Evolutionary conservation across 495 filamentous ascomycete genomes (phyloP).

Genomic region (Elasticomyces elasticus): DNA sequence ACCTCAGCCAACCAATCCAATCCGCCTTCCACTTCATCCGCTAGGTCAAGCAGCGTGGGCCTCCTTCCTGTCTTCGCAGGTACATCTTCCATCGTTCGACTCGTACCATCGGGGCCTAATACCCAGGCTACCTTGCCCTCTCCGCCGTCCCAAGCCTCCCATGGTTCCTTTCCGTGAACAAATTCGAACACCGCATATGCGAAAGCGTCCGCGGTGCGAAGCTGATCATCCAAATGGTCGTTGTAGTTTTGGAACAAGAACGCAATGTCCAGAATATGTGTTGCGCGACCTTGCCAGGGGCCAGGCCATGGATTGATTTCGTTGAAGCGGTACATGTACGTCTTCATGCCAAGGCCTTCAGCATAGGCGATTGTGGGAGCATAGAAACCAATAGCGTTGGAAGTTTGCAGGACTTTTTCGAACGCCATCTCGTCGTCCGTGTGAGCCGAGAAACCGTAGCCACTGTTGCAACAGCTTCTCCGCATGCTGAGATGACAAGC

Average conservation of each 20-base stretch:
- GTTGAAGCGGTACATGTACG: constrained; percentile 42
- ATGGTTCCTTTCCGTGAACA: constrained; percentile 34
- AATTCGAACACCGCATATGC: constrained; percentile 40
- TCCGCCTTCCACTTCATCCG: constrained; percentile 16
- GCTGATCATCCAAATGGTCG: constrained; percentile 31
- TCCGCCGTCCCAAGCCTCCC: constrained; percentile 27
- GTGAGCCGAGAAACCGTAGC: constrained; percentile 27
- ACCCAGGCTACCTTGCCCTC: constrained; percentile 8
- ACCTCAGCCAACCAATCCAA: constrained; percentile 17
- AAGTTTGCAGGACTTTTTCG: constrained; percentile 30
- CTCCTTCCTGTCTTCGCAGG: constrained; percentile 14
- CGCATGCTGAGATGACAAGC: constrained; percentile 20
- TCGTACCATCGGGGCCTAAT: constrained; percentile 1
- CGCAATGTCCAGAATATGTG: constrained; percentile 40
- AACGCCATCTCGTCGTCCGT: constrained; percentile 31
- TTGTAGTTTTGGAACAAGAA: constrained; percentile 41
- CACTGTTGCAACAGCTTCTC: constrained; percentile 26
- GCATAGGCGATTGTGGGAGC: constrained; percentile 32
- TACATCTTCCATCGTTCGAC: constrained; percentile 8
- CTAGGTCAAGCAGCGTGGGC: constrained; percentile 15
- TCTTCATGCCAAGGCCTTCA: constrained; percentile 23
- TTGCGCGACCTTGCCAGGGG: constrained; percentile 33
- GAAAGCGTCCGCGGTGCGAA: constrained; percentile 28
- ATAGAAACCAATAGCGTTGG: constrained; percentile 35
- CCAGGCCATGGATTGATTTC: constrained; percentile 42